Evolutionary conservation across 176 grass and related monocot species (phyloP).

Genomic region (Bonia amplexicaulis): DNA sequence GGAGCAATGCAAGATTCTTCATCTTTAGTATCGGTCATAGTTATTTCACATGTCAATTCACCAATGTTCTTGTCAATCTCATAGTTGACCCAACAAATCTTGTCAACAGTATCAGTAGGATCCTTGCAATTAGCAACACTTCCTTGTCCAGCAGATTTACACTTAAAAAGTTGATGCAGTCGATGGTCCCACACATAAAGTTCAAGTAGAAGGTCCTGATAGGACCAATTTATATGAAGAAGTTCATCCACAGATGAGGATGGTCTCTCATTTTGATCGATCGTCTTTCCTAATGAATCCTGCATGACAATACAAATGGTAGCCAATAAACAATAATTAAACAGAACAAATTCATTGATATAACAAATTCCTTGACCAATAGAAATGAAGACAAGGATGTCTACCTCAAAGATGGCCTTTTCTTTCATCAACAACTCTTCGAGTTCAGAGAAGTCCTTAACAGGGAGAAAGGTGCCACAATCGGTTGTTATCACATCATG

Average conservation of each 20-base stretch:
- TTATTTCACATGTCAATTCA: slow-evolving; percentile 8
- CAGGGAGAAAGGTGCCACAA: slow-evolving; percentile 28
- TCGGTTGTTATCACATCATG: slow-evolving; percentile 33
- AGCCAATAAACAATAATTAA: slow-evolving; percentile 27
- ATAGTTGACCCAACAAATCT: not conserved
- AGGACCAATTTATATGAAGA: slow-evolving; percentile 72
- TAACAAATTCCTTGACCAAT: not conserved
- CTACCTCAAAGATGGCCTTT: slow-evolving; percentile 72
- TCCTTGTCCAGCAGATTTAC: slow-evolving; percentile 30
- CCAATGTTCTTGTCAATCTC: slow-evolving; percentile 24
- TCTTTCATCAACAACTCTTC: slow-evolving; percentile 69
- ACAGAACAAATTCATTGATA: slow-evolving; percentile 19
- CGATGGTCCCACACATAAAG: slow-evolving; percentile 87
- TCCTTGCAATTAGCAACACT: slow-evolving; percentile 30
- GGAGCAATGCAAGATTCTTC: slow-evolving; percentile 30
- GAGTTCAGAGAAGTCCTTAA: slow-evolving; percentile 59
- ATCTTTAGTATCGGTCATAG: not conserved
- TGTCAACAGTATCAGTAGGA: slow-evolving; percentile 10
- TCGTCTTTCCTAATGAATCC: slow-evolving; percentile 42
- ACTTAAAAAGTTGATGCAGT: slow-evolving; percentile 64
- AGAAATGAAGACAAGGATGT: slow-evolving; percentile 10
- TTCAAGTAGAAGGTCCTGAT: slow-evolving; percentile 79
- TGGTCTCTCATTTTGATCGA: slow-evolving; percentile 40
- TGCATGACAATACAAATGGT: slow-evolving; percentile 30
- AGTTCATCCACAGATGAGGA: slow-evolving; percentile 43